Percentiles rank a stretch among this genome's conserved stretches.
phyloP scores from a whole-genome alignment of 345 rosid genomes.

The Populus euphratica region DNA sequence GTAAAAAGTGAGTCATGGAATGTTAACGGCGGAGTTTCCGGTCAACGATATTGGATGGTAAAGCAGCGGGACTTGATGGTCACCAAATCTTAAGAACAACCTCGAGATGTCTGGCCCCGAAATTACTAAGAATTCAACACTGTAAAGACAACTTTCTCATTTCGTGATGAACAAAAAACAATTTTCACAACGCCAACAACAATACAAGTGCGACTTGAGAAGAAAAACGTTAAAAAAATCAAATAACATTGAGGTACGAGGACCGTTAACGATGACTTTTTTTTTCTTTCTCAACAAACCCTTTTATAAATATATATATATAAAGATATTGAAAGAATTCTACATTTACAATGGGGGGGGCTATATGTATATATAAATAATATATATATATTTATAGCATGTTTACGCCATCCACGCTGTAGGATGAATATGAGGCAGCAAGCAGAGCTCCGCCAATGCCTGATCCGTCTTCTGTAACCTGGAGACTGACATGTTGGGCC shows the following conservation, averaged over 20 bases:
- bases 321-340: conserved; percentile 28
- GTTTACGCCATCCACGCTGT: conserved; percentile 43
- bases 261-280: neutral
- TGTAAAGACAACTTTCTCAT: neutral
- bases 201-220: neutral
- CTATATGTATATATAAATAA: conserved; percentile 30
- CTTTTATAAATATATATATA: conserved; percentile 24
- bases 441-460: conserved; percentile 90
- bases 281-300: conserved; percentile 17
- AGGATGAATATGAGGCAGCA: conserved; percentile 59
- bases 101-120: neutral
- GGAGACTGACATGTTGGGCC: conserved; percentile 54
- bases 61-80: neutral
- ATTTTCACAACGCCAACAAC: neutral
- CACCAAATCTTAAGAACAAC: neutral
- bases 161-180: conserved; percentile 1
- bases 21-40: neutral
- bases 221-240: neutral
- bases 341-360: conserved; percentile 51
- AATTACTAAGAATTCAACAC: neutral
- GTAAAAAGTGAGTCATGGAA: neutral
- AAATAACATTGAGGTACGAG: conserved; percentile 6
- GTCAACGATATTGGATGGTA: neutral
- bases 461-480: conserved; percentile 70
- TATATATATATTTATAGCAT: conserved; percentile 50